Conservation (phyloP, 2,329 filamentous ascomycete genomes). For the Diaporthe ilicicola region DNA sequence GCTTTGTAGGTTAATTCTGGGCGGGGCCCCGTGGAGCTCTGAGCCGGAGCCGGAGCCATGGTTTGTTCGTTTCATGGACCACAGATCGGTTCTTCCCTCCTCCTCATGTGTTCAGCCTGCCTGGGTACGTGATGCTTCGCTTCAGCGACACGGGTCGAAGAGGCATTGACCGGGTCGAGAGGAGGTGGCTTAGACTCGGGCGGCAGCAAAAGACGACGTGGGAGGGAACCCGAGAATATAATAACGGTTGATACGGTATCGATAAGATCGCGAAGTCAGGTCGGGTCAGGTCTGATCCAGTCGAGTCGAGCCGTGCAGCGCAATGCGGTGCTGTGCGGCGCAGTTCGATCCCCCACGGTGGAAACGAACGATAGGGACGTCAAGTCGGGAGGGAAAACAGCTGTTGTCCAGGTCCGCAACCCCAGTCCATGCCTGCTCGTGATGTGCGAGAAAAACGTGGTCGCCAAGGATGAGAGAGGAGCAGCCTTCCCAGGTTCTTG, state of each 20-base stretch:
- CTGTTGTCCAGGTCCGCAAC: conserved; percentile 6
- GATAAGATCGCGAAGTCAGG: conserved; percentile 13
- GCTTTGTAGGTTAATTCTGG: conserved; percentile 17
- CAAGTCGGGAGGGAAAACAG: neutral
- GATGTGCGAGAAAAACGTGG: conserved; percentile 5
- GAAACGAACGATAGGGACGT: neutral
- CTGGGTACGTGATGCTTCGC: conserved; percentile 11
- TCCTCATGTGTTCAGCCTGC: conserved; percentile 26
- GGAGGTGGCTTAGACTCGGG: neutral
- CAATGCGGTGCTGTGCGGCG: neutral
- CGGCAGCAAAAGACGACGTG: neutral
- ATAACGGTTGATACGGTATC: conserved; percentile 7
- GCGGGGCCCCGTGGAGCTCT: conserved; percentile 35
- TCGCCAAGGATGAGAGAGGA: neutral
- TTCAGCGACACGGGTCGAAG: conserved; percentile 3
- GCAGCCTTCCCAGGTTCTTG: neutral
- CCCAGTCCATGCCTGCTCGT: conserved; percentile 11
- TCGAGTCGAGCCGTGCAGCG: neutral
- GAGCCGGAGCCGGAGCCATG: conserved; percentile 43
- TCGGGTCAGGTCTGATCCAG: neutral
- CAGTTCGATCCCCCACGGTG: neutral
- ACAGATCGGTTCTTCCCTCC: conserved; percentile 22
- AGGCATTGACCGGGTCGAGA: conserved; percentile 19
- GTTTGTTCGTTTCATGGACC: conserved; percentile 39
- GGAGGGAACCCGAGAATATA: neutral